Conservation (phyloP, 345 rosid species). For the Camelina neglecta region DNA sequence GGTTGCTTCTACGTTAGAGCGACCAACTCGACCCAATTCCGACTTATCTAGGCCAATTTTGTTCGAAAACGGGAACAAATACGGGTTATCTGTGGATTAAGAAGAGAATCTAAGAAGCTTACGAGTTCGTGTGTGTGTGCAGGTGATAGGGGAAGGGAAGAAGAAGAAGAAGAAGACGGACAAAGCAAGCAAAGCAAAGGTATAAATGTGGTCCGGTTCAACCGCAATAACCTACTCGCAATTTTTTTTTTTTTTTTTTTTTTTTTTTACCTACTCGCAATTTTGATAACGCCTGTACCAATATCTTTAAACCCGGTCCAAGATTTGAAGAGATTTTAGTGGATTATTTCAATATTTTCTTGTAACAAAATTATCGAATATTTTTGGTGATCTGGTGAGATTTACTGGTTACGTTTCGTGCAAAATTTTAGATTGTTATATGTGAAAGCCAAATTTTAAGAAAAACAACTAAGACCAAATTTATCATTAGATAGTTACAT, state of each 20-base stretch:
- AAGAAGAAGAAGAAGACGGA: not conserved
- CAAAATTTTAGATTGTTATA: no score
- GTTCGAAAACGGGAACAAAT: not conserved
- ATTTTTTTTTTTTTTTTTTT: no score
- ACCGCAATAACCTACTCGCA: not conserved
- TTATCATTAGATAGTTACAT: no score
- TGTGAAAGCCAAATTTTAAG: no score
- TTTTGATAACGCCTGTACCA: not conserved
- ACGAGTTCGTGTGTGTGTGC: not conserved
- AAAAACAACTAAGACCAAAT: no score
- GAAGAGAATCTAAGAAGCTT: not conserved
- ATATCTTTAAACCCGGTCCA: not conserved
- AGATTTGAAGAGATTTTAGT: not conserved
- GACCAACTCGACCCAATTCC: constrained; percentile 3
- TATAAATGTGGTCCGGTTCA: not conserved
- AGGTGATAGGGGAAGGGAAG: not conserved
- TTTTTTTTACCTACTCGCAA: not conserved
- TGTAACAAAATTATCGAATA: no score
- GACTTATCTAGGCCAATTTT: not conserved
- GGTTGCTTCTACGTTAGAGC: not conserved
- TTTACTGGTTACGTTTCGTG: no score
- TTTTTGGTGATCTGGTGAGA: no score
- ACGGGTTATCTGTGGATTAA: not conserved
- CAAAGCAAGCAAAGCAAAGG: constrained; percentile 2
- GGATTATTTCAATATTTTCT: no score